Conservation (phyloP, 169 alveolate species). For the Plasmodium relictum region DNA sequence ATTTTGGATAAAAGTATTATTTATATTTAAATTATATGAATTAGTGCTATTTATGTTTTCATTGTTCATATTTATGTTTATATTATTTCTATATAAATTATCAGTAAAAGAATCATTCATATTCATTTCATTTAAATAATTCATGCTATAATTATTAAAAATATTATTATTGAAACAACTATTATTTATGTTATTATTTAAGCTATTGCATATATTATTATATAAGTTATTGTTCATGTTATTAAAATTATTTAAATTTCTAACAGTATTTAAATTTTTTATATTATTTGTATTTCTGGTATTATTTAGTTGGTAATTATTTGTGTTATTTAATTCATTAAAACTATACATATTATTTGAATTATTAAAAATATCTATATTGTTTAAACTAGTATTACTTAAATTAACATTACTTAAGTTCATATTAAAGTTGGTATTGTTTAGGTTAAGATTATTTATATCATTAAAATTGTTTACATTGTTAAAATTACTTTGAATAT, state of each 20-base stretch:
- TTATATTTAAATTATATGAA: not conserved
- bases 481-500: slow-evolving; percentile 1
- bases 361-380: not conserved
- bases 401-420: not conserved
- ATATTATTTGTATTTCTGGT: not conserved
- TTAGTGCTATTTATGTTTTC: not conserved
- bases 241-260: not conserved
- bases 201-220: not conserved
- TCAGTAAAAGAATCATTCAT: not conserved
- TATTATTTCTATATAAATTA: slow-evolving; percentile 13
- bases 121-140: not conserved
- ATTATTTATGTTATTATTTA: slow-evolving; percentile 1
- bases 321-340: slow-evolving; percentile 1
- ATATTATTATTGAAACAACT: not conserved
- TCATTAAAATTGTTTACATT: not conserved
- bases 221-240: not conserved
- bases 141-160: not conserved
- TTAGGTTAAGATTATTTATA: not conserved
- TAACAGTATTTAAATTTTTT: not conserved
- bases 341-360: not conserved
- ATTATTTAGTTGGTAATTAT: not conserved
- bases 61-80: slow-evolving; percentile 6
- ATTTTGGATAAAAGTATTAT: not conserved
- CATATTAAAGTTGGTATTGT: not conserved
- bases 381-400: not conserved